Percentiles rank a stretch among this genome's conserved stretches.
phyloP scores from a whole-genome alignment of 1,284 basidiomycete genomes.

The Entoloma clypeatum region DNA sequence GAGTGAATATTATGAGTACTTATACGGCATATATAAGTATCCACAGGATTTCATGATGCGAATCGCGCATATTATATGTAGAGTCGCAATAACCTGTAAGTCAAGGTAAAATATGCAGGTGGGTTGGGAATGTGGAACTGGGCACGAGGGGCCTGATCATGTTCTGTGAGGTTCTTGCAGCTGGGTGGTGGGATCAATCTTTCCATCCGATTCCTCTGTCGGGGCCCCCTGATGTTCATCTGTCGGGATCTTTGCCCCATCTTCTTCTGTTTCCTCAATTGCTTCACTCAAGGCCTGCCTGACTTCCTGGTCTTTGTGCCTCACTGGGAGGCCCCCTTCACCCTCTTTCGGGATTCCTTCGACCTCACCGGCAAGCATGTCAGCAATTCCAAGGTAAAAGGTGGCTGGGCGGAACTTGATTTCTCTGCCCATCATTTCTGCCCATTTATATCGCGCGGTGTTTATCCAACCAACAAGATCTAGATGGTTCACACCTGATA shows the following conservation, averaged over 20 bases:
- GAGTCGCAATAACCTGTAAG: too few relatives aligned
- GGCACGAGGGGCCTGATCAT: too few relatives aligned
- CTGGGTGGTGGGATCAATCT: too few relatives aligned
- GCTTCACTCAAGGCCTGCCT: conserved; percentile 13
- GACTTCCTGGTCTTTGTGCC: conserved; percentile 15
- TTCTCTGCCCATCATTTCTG: conserved; percentile 81
- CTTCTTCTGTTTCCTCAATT: conserved; percentile 4
- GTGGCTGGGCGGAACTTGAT: conserved; percentile 87
- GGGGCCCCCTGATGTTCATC: too few relatives aligned
- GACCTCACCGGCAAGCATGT: conserved; percentile 67
- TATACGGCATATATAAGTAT: too few relatives aligned
- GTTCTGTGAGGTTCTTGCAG: too few relatives aligned
- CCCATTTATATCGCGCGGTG: conserved; percentile 80
- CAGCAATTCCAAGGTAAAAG: conserved; percentile 82
- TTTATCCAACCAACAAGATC: conserved; percentile 88
- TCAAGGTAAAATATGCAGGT: too few relatives aligned
- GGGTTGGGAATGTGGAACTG: too few relatives aligned
- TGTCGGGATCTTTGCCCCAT: conserved; percentile 1
- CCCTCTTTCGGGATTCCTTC: conserved; percentile 38
- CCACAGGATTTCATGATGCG: too few relatives aligned
- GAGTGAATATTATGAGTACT: too few relatives aligned
- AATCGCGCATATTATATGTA: too few relatives aligned
- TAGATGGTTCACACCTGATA: conserved; percentile 88
- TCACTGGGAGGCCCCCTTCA: conserved; percentile 17
- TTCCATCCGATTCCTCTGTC: not conserved